Percentiles rank a stretch among this genome's conserved stretches.
These are phyloP conservation scores for Cyphellophora attinorum DNA, from an alignment of 2,329 filamentous ascomycete species.

Conservation along the genomic window DNA sequence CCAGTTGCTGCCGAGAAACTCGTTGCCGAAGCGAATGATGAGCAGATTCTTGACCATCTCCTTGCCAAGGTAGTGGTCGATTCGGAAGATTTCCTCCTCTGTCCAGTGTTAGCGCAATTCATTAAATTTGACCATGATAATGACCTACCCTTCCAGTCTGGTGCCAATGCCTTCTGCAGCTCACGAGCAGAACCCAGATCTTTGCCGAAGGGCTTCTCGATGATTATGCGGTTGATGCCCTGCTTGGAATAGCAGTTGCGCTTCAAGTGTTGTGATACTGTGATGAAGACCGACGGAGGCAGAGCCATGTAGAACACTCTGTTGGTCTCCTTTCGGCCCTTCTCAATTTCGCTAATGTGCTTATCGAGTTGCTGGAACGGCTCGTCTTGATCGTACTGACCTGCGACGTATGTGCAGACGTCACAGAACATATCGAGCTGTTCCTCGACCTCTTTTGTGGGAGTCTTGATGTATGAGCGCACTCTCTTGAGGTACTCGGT, in stretches of 20 bases:
- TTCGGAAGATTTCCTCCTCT: conserved; percentile 97
- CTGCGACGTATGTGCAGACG: conserved; percentile 88
- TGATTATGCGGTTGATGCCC: conserved; percentile 89
- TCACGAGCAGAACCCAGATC: conserved; percentile 89
- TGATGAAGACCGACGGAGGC: conserved; percentile 94
- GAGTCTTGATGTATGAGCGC: conserved; percentile 97
- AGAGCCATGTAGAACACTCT: conserved; percentile 99
- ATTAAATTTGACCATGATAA: background rate
- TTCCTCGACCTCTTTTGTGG: conserved; percentile 93
- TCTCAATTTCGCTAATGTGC: conserved; percentile 78
- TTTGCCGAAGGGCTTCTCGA: conserved; percentile 99
- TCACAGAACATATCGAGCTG: conserved; percentile 83
- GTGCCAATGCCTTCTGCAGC: conserved; percentile 63
- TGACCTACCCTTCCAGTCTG: conserved; percentile 2
- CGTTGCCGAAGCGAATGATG: conserved; percentile 95
- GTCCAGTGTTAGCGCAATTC: conserved; percentile 60
- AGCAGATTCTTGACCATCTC: conserved; percentile 99
- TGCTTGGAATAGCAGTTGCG: conserved; percentile 88
- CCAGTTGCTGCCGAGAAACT: conserved; percentile 97
- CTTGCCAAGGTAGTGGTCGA: conserved; percentile 98
- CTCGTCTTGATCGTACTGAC: conserved; percentile 95
- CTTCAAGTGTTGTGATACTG: conserved; percentile 95
- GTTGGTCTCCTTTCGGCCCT: conserved; percentile 72
- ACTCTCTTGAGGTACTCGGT: conserved; percentile 89
- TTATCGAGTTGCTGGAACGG: conserved; percentile 78